A percentile compares a stretch with the other conserved stretches of the same genome.
These are phyloP conservation scores for Juglanconis sp. DNA, from an alignment of 2,329 filamentous ascomycete genomes.

Conservation along the genomic window DNA sequence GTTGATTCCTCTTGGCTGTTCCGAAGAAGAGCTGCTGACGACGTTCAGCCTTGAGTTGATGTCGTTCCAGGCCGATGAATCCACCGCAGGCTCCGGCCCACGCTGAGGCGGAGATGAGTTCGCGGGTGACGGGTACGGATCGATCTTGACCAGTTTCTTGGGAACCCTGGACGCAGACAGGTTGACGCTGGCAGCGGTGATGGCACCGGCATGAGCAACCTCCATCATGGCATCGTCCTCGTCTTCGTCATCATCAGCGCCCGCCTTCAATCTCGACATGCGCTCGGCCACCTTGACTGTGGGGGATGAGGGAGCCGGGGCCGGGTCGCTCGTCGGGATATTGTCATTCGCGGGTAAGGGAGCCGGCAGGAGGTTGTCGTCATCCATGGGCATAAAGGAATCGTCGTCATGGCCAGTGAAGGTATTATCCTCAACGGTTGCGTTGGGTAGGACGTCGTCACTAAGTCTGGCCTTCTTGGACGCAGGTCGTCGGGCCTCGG, in stretches of 20 bases:
- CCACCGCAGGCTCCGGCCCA: slow-evolving; percentile 54
- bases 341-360: slow-evolving; percentile 35
- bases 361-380: slow-evolving; percentile 54
- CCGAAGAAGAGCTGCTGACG: slow-evolving; percentile 67
- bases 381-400: slow-evolving; percentile 47
- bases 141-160: slow-evolving; percentile 69
- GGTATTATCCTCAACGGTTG: slow-evolving; percentile 51
- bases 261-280: slow-evolving; percentile 54
- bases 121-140: slow-evolving; percentile 65
- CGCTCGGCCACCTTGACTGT: slow-evolving; percentile 74
- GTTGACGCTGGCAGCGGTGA: slow-evolving; percentile 73
- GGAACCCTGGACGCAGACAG: slow-evolving; percentile 75
- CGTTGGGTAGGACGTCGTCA: slow-evolving; percentile 46
- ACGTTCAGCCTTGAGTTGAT: slow-evolving; percentile 85
- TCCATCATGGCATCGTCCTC: slow-evolving; percentile 85
- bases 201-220: slow-evolving; percentile 71
- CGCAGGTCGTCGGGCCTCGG: slow-evolving; percentile 48
- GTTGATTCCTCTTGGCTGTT: slow-evolving; percentile 60
- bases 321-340: slow-evolving; percentile 77
- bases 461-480: slow-evolving; percentile 57
- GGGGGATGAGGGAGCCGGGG: slow-evolving; percentile 76
- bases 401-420: slow-evolving; percentile 54
- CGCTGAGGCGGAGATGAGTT: slow-evolving; percentile 73
- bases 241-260: slow-evolving; percentile 60
- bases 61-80: slow-evolving; percentile 84